Conservation (phyloP, 768 basidiomycete genomes). For the Dacryopinax spathularia region DNA sequence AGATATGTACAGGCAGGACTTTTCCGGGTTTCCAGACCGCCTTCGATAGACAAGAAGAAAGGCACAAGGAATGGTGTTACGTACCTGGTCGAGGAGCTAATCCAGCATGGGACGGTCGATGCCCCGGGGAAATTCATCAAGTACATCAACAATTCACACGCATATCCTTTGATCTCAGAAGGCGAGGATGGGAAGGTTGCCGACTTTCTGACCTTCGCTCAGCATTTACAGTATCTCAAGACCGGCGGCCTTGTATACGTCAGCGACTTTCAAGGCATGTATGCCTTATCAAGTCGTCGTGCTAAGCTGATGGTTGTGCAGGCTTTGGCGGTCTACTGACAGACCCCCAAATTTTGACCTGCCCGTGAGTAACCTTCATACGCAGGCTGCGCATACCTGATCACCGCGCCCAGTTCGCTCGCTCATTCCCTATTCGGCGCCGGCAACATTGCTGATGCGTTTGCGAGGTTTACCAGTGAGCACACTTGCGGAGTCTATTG, state of each 20-base stretch:
- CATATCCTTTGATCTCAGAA: background rate
- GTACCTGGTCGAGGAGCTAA: background rate
- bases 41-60: background rate
- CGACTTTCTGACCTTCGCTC: background rate
- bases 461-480: background rate
- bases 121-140: background rate
- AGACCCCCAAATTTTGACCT: background rate
- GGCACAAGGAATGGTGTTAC: background rate
- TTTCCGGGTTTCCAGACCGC: background rate
- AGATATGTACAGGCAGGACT: background rate
- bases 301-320: background rate
- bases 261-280: background rate
- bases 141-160: background rate
- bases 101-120: background rate
- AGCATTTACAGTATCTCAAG: background rate
- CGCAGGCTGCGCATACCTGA: no score
- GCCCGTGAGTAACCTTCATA: no score
- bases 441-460: background rate
- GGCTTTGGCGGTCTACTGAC: background rate
- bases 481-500: background rate
- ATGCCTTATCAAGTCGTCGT: background rate
- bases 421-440: background rate
- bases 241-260: background rate
- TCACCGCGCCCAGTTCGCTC: no score
- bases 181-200: background rate